Evolutionary conservation across 2,329 filamentous ascomycete genomes (phyloP).

Genomic region (Xylariaceae sp.): DNA sequence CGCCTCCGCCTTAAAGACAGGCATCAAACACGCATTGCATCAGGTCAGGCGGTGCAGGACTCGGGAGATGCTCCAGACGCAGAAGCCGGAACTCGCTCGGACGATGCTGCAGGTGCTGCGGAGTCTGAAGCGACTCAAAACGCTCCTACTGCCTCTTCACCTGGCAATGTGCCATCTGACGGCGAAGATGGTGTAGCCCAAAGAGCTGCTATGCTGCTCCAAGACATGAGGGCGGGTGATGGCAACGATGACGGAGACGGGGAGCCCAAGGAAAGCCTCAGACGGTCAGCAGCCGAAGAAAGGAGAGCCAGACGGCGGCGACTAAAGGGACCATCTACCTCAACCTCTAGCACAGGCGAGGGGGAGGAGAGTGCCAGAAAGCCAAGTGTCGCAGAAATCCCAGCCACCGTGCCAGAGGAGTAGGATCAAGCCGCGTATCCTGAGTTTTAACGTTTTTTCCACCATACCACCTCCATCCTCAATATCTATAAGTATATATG

Average conservation of each 20-base stretch:
- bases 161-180: conserved; percentile 31
- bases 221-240: conserved; percentile 69
- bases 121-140: conserved; percentile 48
- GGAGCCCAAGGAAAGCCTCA: conserved; percentile 54
- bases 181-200: conserved; percentile 73
- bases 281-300: conserved; percentile 46
- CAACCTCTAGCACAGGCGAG: conserved; percentile 19
- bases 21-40: conserved; percentile 84
- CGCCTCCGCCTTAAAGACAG: conserved; percentile 84
- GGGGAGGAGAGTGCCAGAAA: conserved; percentile 25
- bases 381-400: conserved; percentile 23
- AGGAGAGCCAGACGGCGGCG: conserved; percentile 31
- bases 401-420: conserved; percentile 22
- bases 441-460: not conserved
- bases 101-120: conserved; percentile 35
- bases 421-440: not conserved
- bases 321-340: conserved; percentile 28
- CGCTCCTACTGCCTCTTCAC: conserved; percentile 46
- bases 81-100: conserved; percentile 37
- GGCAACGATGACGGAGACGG: conserved; percentile 51
- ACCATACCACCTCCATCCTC: conserved; percentile 7
- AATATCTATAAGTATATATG: conserved; percentile 20
- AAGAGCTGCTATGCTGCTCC: conserved; percentile 74
- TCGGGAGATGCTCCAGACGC: conserved; percentile 55
- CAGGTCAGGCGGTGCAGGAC: conserved; percentile 83